A percentile compares a stretch with the other conserved stretches of the same genome.
Evolutionary conservation across 495 filamentous ascomycete species (phyloP).

Genomic region (Penicillium subrubescens): DNA sequence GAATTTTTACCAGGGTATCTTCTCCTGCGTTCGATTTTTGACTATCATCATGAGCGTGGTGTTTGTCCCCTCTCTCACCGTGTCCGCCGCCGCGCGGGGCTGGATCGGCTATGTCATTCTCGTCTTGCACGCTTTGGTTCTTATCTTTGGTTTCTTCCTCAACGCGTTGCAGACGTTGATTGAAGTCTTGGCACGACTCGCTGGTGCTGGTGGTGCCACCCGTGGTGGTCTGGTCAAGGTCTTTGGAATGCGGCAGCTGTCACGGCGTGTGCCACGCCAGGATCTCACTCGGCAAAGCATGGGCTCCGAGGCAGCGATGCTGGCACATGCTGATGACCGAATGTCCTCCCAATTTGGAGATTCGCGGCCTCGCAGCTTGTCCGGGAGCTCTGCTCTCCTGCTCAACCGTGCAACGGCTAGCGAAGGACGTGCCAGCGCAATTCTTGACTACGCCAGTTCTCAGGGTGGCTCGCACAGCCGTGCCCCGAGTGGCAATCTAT

Average conservation of each 20-base stretch:
- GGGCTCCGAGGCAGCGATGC: conserved; percentile 78
- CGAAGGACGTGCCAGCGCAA: conserved; percentile 49
- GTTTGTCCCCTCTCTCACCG: conserved; percentile 79
- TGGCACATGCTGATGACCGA: conserved; percentile 62
- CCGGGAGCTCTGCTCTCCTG: conserved; percentile 77
- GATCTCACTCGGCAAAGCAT: conserved; percentile 70
- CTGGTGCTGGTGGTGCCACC: conserved; percentile 78
- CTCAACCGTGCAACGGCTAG: conserved; percentile 56
- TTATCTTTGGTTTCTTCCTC: conserved; percentile 92
- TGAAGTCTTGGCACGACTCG: conserved; percentile 78
- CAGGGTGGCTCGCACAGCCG: conserved; percentile 49
- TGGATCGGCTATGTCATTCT: conserved; percentile 97
- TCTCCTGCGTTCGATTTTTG: conserved; percentile 74
- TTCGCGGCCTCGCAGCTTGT: conserved; percentile 76
- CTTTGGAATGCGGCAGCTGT: conserved; percentile 91
- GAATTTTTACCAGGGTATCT: conserved; percentile 91
- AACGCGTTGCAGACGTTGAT: conserved; percentile 88
- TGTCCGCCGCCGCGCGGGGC: conserved; percentile 75
- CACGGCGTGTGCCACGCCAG: conserved; percentile 67
- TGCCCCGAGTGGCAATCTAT: conserved; percentile 53
- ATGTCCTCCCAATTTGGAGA: conserved; percentile 68
- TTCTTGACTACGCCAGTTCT: conserved; percentile 50
- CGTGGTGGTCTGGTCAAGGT: conserved; percentile 89
- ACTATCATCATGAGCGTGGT: conserved; percentile 81
- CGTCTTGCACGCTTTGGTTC: conserved; percentile 78